Evolutionary conservation across 1,139 yeast genomes (phyloP), one percentile per base, ranked within the genome.

Genomic region (Suhomyces bokatorum): DNA sequence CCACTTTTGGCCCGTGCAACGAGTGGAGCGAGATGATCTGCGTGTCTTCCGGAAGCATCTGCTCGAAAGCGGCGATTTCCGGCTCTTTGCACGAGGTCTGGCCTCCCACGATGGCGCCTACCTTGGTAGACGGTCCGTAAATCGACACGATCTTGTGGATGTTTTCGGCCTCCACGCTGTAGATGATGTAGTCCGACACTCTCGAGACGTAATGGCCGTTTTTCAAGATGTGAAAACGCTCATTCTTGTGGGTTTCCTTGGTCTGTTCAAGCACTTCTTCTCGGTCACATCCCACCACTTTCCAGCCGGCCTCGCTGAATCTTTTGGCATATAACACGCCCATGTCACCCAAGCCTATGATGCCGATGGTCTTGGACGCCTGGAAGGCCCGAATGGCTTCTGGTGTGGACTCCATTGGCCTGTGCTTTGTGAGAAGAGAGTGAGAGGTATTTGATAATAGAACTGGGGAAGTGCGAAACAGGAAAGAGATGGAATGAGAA

Each of bases 281-380:
- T 47, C 85, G 71, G 60, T 93, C 99, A 64, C 97, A 89, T 3
- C 96, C 97, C 41, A 88, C 82, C 1, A 93, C 97, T 53, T 64
- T 77, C 96, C 97, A 89, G 1, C 98, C 98, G 1, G 91, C 95
- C 40, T 76, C 75, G 20, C 87, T 73, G 58, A 95, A 85, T 45
- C 85, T 69, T 14, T 75, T 73, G 48, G 98, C 98, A 58, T 93
- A 93, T 52, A 93, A 68, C 36, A 80, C 70, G 13, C 99, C 99
- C 99, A 93, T 93, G 62, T 93, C 99, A 24, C 99, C 99, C 35
- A 93, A 78, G 1, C 99, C 99, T 46, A 93, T 91, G 51, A 93
- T 87, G 2, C 99, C 99, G 40, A 93, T 78, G 33, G 71, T 73
- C 60, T 82, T 85, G 31, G 71, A 11, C 12, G 45, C 42, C 34